A percentile compares a stretch with the other conserved stretches of the same genome.
Conservation (phyloP, 1,139 yeast species). For the Yamadazyma buinensis region DNA sequence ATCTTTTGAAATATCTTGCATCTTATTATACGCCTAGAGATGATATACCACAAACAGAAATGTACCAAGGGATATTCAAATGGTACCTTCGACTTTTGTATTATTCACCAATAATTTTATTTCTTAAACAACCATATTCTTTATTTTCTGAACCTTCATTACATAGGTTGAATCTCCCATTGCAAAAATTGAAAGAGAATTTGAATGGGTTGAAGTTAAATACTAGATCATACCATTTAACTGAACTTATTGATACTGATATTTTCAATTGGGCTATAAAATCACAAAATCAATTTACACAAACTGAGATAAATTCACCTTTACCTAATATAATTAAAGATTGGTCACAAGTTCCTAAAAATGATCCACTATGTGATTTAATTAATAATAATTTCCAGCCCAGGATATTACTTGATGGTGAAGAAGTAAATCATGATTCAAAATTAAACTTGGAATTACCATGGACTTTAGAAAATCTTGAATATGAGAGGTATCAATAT, state of each 20-base stretch:
- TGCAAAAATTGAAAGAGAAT: slow-evolving; percentile 12
- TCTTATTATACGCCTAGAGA: slow-evolving; percentile 9
- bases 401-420: slow-evolving; percentile 2
- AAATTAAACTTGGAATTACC: no score
- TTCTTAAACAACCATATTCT: slow-evolving; percentile 26
- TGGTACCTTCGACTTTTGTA: slow-evolving; percentile 28
- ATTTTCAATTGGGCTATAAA: slow-evolving; percentile 26
- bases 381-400: no score
- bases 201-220: slow-evolving; percentile 9
- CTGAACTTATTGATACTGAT: slow-evolving; percentile 26
- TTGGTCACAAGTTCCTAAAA: background rate
- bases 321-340: background rate
- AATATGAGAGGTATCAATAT: background rate
- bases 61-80: slow-evolving; percentile 17
- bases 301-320: background rate
- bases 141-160: slow-evolving; percentile 28
- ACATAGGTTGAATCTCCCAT: slow-evolving; percentile 23
- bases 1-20: slow-evolving; percentile 10
- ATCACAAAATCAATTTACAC: slow-evolving; percentile 6
- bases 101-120: slow-evolving; percentile 30
- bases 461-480: no score
- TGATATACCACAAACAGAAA: slow-evolving; percentile 6
- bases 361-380: no score
- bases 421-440: no score
- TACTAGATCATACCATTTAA: slow-evolving; percentile 22